Percentiles rank a stretch among this genome's conserved stretches.
Evolutionary conservation across 2,329 filamentous ascomycete species (phyloP).

Genomic region (Xylariaceae sp.): DNA sequence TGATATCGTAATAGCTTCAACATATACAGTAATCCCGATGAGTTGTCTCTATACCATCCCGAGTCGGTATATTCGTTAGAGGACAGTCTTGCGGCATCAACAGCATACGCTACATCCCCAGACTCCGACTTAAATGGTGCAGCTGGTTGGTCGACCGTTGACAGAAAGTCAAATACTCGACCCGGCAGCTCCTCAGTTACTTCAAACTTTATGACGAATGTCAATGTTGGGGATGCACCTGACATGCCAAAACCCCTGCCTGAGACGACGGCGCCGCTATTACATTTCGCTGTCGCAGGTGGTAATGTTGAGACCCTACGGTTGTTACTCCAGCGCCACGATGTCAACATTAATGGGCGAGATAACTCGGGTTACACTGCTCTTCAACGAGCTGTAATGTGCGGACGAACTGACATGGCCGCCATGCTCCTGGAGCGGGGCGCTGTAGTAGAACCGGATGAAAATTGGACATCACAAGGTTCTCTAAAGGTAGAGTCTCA

Average conservation of each 20-base stretch:
- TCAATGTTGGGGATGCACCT: conserved; percentile 17
- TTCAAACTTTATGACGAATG: conserved; percentile 22
- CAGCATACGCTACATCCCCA: conserved; percentile 38
- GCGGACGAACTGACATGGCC: conserved; percentile 42
- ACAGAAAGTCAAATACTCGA: conserved; percentile 28
- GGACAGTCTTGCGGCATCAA: conserved; percentile 32
- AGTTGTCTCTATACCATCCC: conserved; percentile 36
- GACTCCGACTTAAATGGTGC: conserved; percentile 36
- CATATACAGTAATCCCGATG: conserved; percentile 37
- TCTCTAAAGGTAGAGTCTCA: conserved; percentile 14
- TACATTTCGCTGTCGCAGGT: conserved; percentile 42
- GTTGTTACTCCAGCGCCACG: conserved; percentile 38
- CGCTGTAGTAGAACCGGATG: conserved; percentile 37
- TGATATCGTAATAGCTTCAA: conserved; percentile 27
- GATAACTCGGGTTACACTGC: conserved; percentile 41
- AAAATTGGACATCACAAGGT: conserved; percentile 21
- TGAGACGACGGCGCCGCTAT: conserved; percentile 40
- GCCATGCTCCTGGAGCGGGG: conserved; percentile 41
- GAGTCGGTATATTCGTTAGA: conserved; percentile 38
- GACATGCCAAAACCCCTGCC: conserved; percentile 34
- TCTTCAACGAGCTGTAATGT: conserved; percentile 42
- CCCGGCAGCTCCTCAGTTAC: conserved; percentile 35
- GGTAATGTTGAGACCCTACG: conserved; percentile 40
- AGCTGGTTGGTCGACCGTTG: conserved; percentile 34
- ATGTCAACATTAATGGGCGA: conserved; percentile 40